phyloP scores from a whole-genome alignment of 441 rosid genomes.

The Aleurites moluccanus region DNA sequence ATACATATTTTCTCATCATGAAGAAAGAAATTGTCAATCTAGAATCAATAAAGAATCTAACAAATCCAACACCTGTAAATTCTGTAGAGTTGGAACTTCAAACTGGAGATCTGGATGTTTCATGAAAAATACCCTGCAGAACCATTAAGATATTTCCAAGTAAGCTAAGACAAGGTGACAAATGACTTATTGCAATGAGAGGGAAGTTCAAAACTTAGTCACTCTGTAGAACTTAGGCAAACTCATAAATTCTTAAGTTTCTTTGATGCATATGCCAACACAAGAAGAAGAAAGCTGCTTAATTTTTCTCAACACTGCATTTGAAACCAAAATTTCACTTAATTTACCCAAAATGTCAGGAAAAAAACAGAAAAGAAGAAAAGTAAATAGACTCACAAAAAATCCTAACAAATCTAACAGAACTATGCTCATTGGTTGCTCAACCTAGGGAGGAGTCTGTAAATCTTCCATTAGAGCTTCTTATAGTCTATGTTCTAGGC shows the following conservation, averaged over 20 bases:
- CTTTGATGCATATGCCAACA: not conserved
- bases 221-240: not conserved
- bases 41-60: not conserved
- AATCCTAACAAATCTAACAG: not conserved
- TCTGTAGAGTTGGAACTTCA: conserved; percentile 10
- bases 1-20: conserved; percentile 13
- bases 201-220: not conserved
- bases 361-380: not conserved
- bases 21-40: not conserved
- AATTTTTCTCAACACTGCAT: not conserved
- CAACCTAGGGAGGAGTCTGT: not conserved
- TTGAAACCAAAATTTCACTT: not conserved
- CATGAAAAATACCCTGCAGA: conserved; percentile 27
- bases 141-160: not conserved
- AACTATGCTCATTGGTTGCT: not conserved
- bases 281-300: not conserved
- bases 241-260: not conserved
- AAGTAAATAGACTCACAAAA: not conserved
- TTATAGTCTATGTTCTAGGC: not conserved
- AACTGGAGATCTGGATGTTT: conserved; percentile 8
- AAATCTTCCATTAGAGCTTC: not conserved
- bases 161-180: not conserved
- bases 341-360: not conserved
- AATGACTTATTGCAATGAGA: not conserved
- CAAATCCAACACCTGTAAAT: not conserved